phyloP scores from a whole-genome alignment of 1,284 basidiomycete genomes.

The Hortiboletus rubellus region DNA sequence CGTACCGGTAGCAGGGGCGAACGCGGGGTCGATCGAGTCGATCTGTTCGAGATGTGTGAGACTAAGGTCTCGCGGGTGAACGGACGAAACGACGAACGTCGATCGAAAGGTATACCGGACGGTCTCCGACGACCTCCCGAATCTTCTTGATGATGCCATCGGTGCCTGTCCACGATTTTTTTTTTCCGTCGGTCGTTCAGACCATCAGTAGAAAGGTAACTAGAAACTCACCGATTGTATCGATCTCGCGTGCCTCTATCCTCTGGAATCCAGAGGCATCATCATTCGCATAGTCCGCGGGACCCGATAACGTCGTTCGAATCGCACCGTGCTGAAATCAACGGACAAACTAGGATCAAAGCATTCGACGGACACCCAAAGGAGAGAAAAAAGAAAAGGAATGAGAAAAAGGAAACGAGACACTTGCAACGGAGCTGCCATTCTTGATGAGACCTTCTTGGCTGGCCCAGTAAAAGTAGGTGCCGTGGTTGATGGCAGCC shows the following conservation, averaged over 20 bases:
- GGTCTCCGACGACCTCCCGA: conserved; percentile 62
- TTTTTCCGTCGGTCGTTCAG: not conserved
- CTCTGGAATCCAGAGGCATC: conserved; percentile 65
- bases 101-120: conserved; percentile 72
- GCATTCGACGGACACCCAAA: conserved; percentile 31
- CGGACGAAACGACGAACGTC: conserved; percentile 47
- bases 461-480: conserved; percentile 78
- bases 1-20: conserved; percentile 79
- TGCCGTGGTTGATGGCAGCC: conserved; percentile 72
- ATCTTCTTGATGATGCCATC: conserved; percentile 72
- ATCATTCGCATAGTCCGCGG: conserved; percentile 71
- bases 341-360: conserved; percentile 72
- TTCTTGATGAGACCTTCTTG: conserved; percentile 74
- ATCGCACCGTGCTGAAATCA: conserved; percentile 71
- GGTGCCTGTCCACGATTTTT: conserved; percentile 42
- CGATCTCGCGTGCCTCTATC: conserved; percentile 76
- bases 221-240: conserved; percentile 55
- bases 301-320: conserved; percentile 69
- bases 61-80: not conserved
- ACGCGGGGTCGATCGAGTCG: conserved; percentile 74
- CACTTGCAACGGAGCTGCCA: conserved; percentile 81
- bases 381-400: not conserved
- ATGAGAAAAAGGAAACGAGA: conserved; percentile 33
- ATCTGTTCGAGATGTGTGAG: conserved; percentile 44
- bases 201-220: not conserved